phyloP scores from a whole-genome alignment of 1,139 yeast genomes.

The Blastobotrys raffinosifermentans region DNA sequence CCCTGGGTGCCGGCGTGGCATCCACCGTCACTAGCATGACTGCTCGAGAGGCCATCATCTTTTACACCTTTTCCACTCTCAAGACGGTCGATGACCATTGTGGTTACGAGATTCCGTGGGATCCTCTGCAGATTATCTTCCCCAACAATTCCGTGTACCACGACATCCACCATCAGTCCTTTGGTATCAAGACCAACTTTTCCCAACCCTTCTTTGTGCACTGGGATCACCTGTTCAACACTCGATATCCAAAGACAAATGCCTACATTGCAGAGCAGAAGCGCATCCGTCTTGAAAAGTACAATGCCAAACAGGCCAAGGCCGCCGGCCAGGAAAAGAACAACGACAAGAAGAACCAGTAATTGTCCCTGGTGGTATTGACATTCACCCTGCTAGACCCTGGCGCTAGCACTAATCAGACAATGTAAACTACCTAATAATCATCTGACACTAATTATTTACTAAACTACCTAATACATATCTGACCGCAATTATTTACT shows the following conservation, averaged over 20 bases:
- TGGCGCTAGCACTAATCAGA: no score
- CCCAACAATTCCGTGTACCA: constrained; percentile 95
- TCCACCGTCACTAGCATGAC: constrained; percentile 55
- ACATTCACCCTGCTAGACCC: no score
- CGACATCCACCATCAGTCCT: constrained; percentile 94
- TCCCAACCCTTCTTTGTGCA: constrained; percentile 96
- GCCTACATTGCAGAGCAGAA: constrained; percentile 31
- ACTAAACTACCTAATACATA: no score
- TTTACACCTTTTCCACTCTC: constrained; percentile 83
- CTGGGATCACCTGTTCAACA: constrained; percentile 74
- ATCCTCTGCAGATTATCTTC: constrained; percentile 79
- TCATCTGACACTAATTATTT: no score
- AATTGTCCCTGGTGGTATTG: background rate
- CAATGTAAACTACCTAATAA: no score
- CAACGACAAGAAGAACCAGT: constrained; percentile 4
- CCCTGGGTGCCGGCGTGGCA: constrained; percentile 87
- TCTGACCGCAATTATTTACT: no score
- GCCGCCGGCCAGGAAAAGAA: constrained; percentile 4
- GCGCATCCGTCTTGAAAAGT: constrained; percentile 26
- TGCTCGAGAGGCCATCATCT: constrained; percentile 67
- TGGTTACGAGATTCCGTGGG: constrained; percentile 88
- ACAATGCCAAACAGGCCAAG: constrained; percentile 9
- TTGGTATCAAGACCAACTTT: constrained; percentile 89
- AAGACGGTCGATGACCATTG: constrained; percentile 98
- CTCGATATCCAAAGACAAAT: constrained; percentile 55